Evolutionary conservation across 2,329 filamentous ascomycete species (phyloP).

Genomic region (Apiospora phragmitis): DNA sequence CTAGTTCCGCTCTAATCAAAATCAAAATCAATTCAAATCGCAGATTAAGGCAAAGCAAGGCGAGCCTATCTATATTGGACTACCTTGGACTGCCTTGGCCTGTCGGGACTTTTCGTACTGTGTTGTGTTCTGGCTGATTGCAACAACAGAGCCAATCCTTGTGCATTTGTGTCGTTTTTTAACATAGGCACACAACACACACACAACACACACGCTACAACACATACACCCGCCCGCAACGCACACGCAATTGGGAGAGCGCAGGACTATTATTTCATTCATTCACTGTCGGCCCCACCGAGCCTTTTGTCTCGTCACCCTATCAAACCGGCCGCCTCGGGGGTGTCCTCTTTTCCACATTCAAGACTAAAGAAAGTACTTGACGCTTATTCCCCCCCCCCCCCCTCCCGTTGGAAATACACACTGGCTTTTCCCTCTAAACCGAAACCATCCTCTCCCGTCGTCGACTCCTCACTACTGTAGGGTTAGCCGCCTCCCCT

Average conservation of each 20-base stretch:
- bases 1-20: slow-evolving; percentile 1
- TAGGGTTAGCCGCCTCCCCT: slow-evolving; percentile 2
- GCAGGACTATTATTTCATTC: slow-evolving; percentile 8
- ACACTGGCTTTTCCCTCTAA: slow-evolving; percentile 10
- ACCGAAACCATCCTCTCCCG: slow-evolving; percentile 11
- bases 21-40: background rate
- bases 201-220: background rate
- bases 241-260: slow-evolving; percentile 1
- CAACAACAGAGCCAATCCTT: background rate
- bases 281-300: slow-evolving; percentile 6
- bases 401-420: slow-evolving; percentile 11
- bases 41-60: background rate
- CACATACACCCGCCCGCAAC: background rate
- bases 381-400: slow-evolving; percentile 8
- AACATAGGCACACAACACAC: background rate
- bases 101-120: background rate
- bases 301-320: slow-evolving; percentile 10
- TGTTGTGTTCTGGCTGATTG: background rate
- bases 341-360: slow-evolving; percentile 11
- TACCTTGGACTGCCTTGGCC: background rate
- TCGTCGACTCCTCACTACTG: slow-evolving; percentile 9
- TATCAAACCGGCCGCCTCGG: background rate
- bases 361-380: slow-evolving; percentile 10
- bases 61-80: background rate
- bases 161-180: slow-evolving; percentile 1